Conservation (phyloP, 257 asterid species). For the Fraxinus anomala region DNA sequence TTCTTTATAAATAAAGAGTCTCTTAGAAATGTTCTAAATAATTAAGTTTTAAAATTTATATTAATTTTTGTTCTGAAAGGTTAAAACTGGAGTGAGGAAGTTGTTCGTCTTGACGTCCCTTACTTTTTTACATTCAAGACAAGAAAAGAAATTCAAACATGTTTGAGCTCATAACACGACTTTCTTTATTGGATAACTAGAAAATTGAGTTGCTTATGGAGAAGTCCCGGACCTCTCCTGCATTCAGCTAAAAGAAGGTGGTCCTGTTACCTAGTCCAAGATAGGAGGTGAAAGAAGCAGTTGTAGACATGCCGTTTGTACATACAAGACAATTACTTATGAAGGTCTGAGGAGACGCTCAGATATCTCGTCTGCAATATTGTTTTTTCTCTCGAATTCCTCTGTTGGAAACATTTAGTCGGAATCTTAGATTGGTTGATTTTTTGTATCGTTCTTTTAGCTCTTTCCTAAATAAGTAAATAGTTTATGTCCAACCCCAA, state of each 20-base stretch:
- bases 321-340: constrained; percentile 8
- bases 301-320: neutral
- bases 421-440: neutral
- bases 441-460: neutral
- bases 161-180: neutral
- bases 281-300: neutral
- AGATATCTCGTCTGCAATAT: neutral
- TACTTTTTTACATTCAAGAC: neutral
- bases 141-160: neutral
- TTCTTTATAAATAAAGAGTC: too few relatives aligned
- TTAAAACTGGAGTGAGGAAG: neutral
- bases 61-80: neutral
- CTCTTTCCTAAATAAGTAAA: neutral
- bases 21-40: too few relatives aligned
- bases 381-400: neutral
- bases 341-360: constrained; percentile 1
- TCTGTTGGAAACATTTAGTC: neutral
- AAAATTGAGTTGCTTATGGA: constrained; percentile 65
- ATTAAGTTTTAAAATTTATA: neutral
- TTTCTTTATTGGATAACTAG: constrained; percentile 39
- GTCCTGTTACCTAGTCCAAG: constrained; percentile 1
- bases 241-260: constrained; percentile 31
- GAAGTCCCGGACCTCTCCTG: constrained; percentile 40
- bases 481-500: neutral
- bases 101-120: too few relatives aligned